phyloP scores from a whole-genome alignment of 2,329 filamentous ascomycete genomes.

The Penicillium vulpinum region DNA sequence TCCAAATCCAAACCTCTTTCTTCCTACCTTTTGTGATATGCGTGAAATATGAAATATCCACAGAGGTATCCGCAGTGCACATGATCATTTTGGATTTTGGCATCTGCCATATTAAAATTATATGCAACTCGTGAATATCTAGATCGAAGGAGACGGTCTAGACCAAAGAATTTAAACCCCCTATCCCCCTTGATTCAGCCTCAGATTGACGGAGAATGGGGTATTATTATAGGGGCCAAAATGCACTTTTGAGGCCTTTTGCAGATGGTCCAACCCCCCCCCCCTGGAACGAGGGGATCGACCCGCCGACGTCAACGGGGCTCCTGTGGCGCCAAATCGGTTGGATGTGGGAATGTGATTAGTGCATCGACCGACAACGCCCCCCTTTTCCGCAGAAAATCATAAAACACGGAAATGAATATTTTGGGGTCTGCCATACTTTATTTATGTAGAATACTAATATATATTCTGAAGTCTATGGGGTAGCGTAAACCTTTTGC shows the following conservation, averaged over 20 bases:
- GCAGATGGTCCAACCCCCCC: not conserved
- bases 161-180: not conserved
- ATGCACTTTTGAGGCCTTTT: not conserved
- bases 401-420: not conserved
- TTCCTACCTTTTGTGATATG: too few species aligned
- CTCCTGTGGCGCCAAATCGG: constrained; percentile 10
- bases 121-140: not conserved
- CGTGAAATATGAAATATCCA: too few species aligned
- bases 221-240: not conserved
- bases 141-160: constrained; percentile 1
- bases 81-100: not conserved
- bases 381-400: not conserved
- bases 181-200: not conserved
- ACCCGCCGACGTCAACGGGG: constrained; percentile 12
- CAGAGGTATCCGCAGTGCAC: not conserved
- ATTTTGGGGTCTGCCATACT: not conserved
- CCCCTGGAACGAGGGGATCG: constrained; percentile 8
- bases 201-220: not conserved
- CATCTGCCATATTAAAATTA: not conserved
- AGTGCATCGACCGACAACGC: not conserved
- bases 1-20: not conserved
- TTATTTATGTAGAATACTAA: not conserved
- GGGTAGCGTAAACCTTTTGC: not conserved
- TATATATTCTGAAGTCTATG: too few species aligned
- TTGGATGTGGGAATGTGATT: constrained; percentile 2